phyloP scores from a whole-genome alignment of 768 basidiomycete species.

The Lactifluus pinguis region DNA sequence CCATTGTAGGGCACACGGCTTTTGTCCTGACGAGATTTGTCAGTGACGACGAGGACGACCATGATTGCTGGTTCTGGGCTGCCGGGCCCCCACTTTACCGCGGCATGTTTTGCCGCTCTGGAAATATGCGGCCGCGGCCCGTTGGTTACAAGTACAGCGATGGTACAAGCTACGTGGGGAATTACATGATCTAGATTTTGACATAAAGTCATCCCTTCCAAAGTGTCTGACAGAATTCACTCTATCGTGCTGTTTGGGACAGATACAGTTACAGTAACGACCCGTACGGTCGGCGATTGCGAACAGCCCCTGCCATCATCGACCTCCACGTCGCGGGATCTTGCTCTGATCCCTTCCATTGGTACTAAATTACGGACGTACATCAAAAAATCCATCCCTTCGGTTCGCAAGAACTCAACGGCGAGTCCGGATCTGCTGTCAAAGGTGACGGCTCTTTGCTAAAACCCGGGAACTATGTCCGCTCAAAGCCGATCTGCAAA shows the following conservation, averaged over 20 bases:
- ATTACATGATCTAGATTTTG: not conserved
- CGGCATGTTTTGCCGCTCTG: not conserved
- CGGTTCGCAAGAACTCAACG: conserved; percentile 9
- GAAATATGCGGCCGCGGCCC: too few species aligned
- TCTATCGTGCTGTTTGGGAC: not conserved
- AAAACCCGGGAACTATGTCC: conserved; percentile 6
- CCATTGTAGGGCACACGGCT: not conserved
- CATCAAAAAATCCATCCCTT: not conserved
- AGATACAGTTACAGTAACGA: not conserved
- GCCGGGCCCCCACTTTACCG: too few species aligned
- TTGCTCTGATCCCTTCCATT: not conserved
- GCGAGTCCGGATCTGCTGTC: conserved; percentile 13
- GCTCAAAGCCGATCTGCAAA: conserved; percentile 5
- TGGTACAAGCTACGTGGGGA: not conserved
- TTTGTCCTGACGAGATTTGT: not conserved
- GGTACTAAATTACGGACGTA: not conserved
- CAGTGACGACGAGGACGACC: not conserved
- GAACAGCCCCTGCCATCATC: not conserved
- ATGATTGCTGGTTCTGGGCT: not conserved
- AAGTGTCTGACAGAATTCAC: not conserved
- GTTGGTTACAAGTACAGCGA: too few species aligned
- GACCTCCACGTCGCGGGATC: not conserved
- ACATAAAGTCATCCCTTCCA: not conserved
- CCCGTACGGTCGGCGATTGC: not conserved
- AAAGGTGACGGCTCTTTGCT: conserved; percentile 1